Base-by-base conservation (phyloP, 768 basidiomycete genomes). In the Lactifluus hygrophoroides region DNA sequence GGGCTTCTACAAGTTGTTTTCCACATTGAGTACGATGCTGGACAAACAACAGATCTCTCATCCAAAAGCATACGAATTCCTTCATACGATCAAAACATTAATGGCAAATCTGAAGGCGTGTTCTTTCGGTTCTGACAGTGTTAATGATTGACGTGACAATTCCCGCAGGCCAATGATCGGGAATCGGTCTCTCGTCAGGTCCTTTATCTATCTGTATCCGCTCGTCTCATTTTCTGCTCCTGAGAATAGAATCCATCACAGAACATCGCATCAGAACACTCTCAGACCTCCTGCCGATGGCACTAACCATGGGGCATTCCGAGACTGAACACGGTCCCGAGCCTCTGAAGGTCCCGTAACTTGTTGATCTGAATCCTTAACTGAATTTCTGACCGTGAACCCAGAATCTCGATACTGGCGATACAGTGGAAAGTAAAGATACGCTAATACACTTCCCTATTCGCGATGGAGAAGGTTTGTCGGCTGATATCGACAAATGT, bases 51-150 rank as follows among this genome's bases (percentile, higher is more conserved):
- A 63, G 4, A 51, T 77, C 1, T 81, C 82, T 0, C 81, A 84
- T 62, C 68, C 64, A 0, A 71, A 75, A 0, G 83, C 79, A 0
- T 78, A 77, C 16, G 74, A 79, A 56, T 84, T 84, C 62, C 68
- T 83, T 7, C 76, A 79, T 32, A 72, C 76, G 6, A 69, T 84
- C 66, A 84, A 84, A 66, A 81, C 80, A 0, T 62, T 84, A 42
- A 84, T 84, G 83, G 83, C 83, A 5, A 84, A 84, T 55, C 65
- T 84, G 40, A 84, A 84, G 75, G 83, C 21, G 51, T n/a, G 21
- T 16, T 27, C 42, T 25, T 43, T 56, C 48, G 5, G 14, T n/a
- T 37, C 42, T n/a, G n/a, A n/a, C n/a, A n/a, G n/a, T 35, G 44
- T 3, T 35, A 14, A 27, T 27, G 14, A 10, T 14, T 34, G 27